Base-by-base conservation (phyloP, 768 basidiomycete species). In the Amanita molliuscula region DNA sequence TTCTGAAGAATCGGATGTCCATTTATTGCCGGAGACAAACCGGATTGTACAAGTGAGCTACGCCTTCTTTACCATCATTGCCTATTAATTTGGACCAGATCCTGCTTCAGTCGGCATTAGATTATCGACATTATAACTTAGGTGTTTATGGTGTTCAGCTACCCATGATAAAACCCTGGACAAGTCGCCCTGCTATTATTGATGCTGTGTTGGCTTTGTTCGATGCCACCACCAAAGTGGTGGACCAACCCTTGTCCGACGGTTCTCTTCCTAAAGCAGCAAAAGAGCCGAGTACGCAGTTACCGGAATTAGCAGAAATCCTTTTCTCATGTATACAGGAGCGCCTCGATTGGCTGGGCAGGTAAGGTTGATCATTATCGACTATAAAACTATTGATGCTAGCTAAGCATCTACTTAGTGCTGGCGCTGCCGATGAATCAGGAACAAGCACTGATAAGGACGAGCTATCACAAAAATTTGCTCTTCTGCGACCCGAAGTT, bases 101-200 rank as follows among this genome's bases (percentile, higher is more conserved):
- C 29, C 76, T 87, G 10, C 72, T 88, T 35, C 75, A 75, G 56
- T 81, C 89, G 1, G 82, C 89, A 0, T 71, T 81, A 44, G 79
- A 83, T 29, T 90, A 88, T 62, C 78, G 93, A 35, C 74, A 76
- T 33, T 81, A 82, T 54, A 84, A 88, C 56, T 60, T 76, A 2
- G 71, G 73, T 6, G 78, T 86, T 7, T 98, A 98, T 61, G 89
- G 89, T 26, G 72, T 97, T 38, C 74, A 79, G 20, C 68, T 74
- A 18, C 84, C 77, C 4, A 79, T 80, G 76, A 73, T 76, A 55
- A 76, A 82, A 53, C 82, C 88, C 0, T 98, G 94, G 95, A 90
- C 91, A 15, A 88, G 89, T 58, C 73, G 73, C 41, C 70, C 81
- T 3, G 60, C 68, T 0, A 63, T 88, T 13, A 78, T 95, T 47